Evolutionary conservation across 139 green algal genomes (phyloP), one percentile per base, ranked within the genome.

Genomic region (Picochlorum sp.): DNA sequence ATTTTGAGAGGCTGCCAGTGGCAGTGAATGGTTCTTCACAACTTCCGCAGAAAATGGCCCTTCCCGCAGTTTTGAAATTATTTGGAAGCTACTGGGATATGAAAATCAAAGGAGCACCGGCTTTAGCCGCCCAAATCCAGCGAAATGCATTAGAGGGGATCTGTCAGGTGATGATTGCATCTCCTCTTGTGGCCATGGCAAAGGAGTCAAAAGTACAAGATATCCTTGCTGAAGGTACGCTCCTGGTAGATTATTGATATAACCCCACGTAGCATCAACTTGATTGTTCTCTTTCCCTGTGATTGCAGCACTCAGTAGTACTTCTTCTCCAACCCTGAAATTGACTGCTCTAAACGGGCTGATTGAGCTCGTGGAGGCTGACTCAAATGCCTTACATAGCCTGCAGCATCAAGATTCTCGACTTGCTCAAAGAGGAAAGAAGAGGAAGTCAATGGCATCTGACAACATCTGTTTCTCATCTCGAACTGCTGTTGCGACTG

Each of bases 281-380:
- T n/a, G n/a, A n/a, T n/a, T n/a, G n/a, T n/a, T n/a, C n/a, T n/a
- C n/a, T n/a, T n/a, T n/a, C n/a, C n/a, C n/a, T n/a, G n/a, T n/a
- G 3, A 26, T 33, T 50, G 51, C 41, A 2, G 69, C 67, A 14
- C 59, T 83, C 64, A 14, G 50, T 44, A 59, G 28, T 28, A 33
- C 20, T 50, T 54, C 74, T 5, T 50, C 71, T 0, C 28, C 64
- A 14, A 3, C 32, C 4, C 40, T 86, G 20, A 86, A 88, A 69
- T 49, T 61, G 7, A 69, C 75, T 10, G 77, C 78, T 20, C 75
- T 92, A 18, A 29, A 22, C 43, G 83, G 82, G 63, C 67, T 92
- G 5, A 69, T 73, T 4, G 81, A 91, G 41, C 66, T 91, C 59
- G 72, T 91, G 54, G 57, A 79, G 29, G 63, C 62, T n/a, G 84